Conservation (phyloP, 192 early-diverging fungal genomes). For the Rhizophlyctis rosea region DNA sequence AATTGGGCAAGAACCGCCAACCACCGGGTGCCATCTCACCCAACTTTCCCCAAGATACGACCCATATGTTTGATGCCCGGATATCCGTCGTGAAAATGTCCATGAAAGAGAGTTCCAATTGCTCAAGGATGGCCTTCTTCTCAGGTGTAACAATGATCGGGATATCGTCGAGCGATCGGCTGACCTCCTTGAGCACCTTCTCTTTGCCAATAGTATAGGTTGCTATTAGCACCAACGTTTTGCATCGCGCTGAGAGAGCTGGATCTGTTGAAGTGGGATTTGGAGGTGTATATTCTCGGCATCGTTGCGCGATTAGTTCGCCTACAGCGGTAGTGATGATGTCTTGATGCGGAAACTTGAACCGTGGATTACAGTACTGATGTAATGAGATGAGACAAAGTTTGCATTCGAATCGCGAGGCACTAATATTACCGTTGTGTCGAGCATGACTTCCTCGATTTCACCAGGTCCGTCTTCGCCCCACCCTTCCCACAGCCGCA, state of each 20-base stretch:
- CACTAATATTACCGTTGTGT: slow-evolving; percentile 22
- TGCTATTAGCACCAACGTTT: slow-evolving; percentile 69
- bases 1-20: slow-evolving; percentile 20
- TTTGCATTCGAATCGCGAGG: no score
- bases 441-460: slow-evolving; percentile 28
- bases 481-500: slow-evolving; percentile 51
- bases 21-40: slow-evolving; percentile 28
- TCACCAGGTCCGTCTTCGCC: slow-evolving; percentile 50
- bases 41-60: slow-evolving; percentile 56
- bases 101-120: slow-evolving; percentile 56
- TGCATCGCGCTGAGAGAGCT: neutral
- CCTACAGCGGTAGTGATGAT: slow-evolving; percentile 56
- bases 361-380: slow-evolving; percentile 78
- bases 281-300: neutral
- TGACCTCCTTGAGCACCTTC: slow-evolving; percentile 59
- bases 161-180: slow-evolving; percentile 48
- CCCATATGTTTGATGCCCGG: slow-evolving; percentile 64
- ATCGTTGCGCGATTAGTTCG: neutral
- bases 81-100: slow-evolving; percentile 54
- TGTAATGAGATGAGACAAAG: slow-evolving; percentile 88
- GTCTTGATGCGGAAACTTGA: slow-evolving; percentile 79
- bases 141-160: slow-evolving; percentile 58
- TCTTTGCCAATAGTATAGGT: slow-evolving; percentile 93
- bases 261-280: neutral
- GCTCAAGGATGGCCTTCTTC: slow-evolving; percentile 51